Base-by-base conservation (phyloP, 2,329 filamentous ascomycete genomes). In the Talaromyces sp. region DNA sequence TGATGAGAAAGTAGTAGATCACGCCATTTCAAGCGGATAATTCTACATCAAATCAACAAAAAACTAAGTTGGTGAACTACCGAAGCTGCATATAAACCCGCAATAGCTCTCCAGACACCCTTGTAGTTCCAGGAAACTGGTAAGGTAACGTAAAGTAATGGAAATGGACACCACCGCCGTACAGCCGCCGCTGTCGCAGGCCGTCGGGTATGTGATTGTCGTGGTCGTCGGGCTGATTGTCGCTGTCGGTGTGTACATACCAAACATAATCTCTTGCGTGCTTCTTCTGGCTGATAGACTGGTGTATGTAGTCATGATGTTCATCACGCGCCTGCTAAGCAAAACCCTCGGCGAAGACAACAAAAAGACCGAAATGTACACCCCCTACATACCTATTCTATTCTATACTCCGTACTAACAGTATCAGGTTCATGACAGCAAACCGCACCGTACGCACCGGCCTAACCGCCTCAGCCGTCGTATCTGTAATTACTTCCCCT, bases 391-490 rank as follows among this genome's bases (percentile, higher is more conserved):
- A 28, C 22, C 22, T 28, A 28, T 28, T 28, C 6, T 7, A 6
- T 30, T 8, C 28, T 30, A 30, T 5, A 22, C 22, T 36, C 5
- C 17, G 6, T 39, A 15, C 2, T 6, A 19, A 28, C 8, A 9
- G 28, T 57, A 65, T 39, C 66, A 77, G 75, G 75, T 84, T 84
- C 66, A 84, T 83, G 77, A 81, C 80, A 0, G 82, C 82, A 2
- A 83, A 84, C 58, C 77, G 81, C 4, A 77, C 73, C 9, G 80
- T 84, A 0, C 76, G 79, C 1, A 81, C 81, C 0, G 82, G 82
- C 1, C 64, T 84, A 27, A 83, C 81, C 9, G 78, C 81, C 2
- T 84, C 82, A 0, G 82, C 82, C 7, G 81, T 84, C 0, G n/a
- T n/a, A n/a, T n/a, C n/a, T n/a, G n/a, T n/a, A n/a, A n/a, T n/a